These are phyloP conservation scores for Rhodomyrtus tomentosa DNA, from an alignment of 345 rosid species.

Conservation along the genomic window DNA sequence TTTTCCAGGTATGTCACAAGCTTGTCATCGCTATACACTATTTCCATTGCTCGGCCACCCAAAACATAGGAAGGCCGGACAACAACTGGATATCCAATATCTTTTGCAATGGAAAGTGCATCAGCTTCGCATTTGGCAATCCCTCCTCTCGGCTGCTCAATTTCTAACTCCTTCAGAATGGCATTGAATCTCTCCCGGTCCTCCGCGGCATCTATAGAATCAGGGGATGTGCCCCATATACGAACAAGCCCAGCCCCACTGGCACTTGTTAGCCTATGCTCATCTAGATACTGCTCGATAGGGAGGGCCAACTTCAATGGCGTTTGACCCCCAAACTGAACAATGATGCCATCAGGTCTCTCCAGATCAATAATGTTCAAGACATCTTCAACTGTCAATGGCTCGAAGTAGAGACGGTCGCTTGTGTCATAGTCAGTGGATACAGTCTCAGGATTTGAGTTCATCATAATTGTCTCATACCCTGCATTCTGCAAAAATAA, in stretches of 20 bases:
- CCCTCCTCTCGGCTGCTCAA: constrained; percentile 96
- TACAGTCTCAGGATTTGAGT: constrained; percentile 96
- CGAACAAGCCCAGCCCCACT: constrained; percentile 67
- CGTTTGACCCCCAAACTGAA: constrained; percentile 98
- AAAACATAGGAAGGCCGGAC: constrained; percentile 94
- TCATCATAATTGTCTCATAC: constrained; percentile 97
- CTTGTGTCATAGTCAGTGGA: constrained; percentile 97
- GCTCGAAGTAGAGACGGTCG: constrained; percentile 91
- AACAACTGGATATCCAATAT: constrained; percentile 87
- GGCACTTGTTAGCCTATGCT: constrained; percentile 46
- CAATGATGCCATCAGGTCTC: constrained; percentile 91
- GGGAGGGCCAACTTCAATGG: constrained; percentile 87
- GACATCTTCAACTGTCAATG: constrained; percentile 86
- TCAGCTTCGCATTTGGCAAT: constrained; percentile 86
- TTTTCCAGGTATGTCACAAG: constrained; percentile 68
- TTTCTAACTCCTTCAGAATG: constrained; percentile 61
- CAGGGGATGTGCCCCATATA: constrained; percentile 97
- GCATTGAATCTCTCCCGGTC: constrained; percentile 89
- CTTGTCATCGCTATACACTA: constrained; percentile 70
- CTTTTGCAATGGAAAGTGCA: constrained; percentile 75
- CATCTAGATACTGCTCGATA: constrained; percentile 71
- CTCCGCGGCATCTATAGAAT: constrained; percentile 95
- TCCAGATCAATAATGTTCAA: constrained; percentile 77
- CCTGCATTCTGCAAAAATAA: constrained; percentile 64
- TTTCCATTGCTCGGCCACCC: constrained; percentile 98